These are phyloP conservation scores for Betula pendula DNA, from an alignment of 306 rosid genomes.

Conservation along the genomic window DNA sequence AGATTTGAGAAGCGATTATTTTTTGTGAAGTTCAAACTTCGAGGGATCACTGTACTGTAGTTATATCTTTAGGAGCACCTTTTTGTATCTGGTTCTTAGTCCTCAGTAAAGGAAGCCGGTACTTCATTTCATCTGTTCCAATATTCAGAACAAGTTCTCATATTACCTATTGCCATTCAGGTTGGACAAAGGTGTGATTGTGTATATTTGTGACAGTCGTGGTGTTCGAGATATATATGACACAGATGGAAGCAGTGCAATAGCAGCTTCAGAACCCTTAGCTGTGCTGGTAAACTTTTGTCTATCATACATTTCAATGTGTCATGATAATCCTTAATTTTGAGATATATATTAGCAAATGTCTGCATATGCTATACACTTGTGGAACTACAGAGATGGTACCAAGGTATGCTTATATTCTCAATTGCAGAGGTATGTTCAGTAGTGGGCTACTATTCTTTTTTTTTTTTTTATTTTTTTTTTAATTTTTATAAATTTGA, in stretches of 20 bases:
- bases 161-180: slow-evolving; percentile 48
- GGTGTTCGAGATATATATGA: slow-evolving; percentile 95
- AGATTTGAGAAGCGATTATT: not conserved
- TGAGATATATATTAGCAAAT: not conserved
- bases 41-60: not conserved
- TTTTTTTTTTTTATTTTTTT: not conserved
- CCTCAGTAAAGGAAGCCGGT: not conserved
- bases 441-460: not conserved
- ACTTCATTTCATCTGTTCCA: slow-evolving; percentile 3
- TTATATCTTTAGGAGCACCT: not conserved
- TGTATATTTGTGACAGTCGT: slow-evolving; percentile 81
- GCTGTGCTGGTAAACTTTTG: slow-evolving; percentile 71
- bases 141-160: slow-evolving; percentile 19
- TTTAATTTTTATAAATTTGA: no score
- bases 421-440: not conserved
- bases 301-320: not conserved
- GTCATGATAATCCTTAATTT: not conserved
- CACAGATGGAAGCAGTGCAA: slow-evolving; percentile 86
- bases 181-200: slow-evolving; percentile 98
- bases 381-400: not conserved
- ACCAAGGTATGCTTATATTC: not conserved
- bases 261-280: slow-evolving; percentile 84
- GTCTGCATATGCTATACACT: not conserved
- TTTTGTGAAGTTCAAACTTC: not conserved
- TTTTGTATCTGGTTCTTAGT: not conserved